Conservation (phyloP, 2,329 filamentous ascomycete genomes). For the Hymenotorrendiella dingleyae region DNA sequence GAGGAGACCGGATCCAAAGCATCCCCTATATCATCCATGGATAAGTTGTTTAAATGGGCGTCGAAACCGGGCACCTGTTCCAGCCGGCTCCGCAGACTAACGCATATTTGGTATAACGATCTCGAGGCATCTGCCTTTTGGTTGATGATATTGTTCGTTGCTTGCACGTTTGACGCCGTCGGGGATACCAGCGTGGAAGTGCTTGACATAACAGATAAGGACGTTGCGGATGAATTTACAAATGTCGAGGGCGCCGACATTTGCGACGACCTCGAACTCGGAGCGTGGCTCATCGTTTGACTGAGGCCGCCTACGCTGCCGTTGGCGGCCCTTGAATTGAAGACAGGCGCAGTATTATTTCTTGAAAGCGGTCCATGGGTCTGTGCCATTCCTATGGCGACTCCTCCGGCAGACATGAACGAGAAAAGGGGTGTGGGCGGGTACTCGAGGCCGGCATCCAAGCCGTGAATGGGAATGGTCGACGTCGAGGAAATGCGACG, state of each 20-base stretch:
- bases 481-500: slow-evolving; percentile 2
- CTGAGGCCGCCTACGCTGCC: slow-evolving; percentile 20
- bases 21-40: slow-evolving; percentile 60
- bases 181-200: slow-evolving; percentile 32
- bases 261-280: slow-evolving; percentile 51
- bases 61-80: slow-evolving; percentile 80
- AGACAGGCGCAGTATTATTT: slow-evolving; percentile 29
- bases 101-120: slow-evolving; percentile 93
- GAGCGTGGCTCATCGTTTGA: slow-evolving; percentile 30
- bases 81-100: slow-evolving; percentile 75
- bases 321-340: slow-evolving; percentile 18
- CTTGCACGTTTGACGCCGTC: slow-evolving; percentile 56
- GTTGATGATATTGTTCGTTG: slow-evolving; percentile 94
- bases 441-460: slow-evolving; percentile 15
- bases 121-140: slow-evolving; percentile 86
- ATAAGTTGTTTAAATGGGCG: slow-evolving; percentile 64
- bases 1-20: slow-evolving; percentile 79
- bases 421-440: neutral
- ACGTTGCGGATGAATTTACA: slow-evolving; percentile 36
- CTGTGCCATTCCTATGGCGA: slow-evolving; percentile 27
- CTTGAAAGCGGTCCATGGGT: slow-evolving; percentile 28
- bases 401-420: slow-evolving; percentile 28
- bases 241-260: slow-evolving; percentile 54
- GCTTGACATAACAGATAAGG: slow-evolving; percentile 29
- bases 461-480: too few relatives aligned